Evolutionary conservation across 352 stramenopile genomes (phyloP).

Genomic region (Elongisporangium undulatum): DNA sequence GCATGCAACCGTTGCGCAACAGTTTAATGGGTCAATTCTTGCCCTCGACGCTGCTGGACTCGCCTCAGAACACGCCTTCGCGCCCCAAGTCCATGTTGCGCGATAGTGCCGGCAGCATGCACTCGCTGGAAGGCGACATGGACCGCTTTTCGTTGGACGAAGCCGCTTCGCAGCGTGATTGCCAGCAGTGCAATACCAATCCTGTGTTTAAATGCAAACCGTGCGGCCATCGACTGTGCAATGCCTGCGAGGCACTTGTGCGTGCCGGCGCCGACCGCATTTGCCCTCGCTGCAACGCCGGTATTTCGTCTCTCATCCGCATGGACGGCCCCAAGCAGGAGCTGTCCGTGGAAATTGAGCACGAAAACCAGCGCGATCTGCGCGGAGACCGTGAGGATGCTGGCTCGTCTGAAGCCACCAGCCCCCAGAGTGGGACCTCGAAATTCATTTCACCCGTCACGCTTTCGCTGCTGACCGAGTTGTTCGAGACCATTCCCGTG

Average conservation of each 20-base stretch:
- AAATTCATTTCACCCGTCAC: constrained; percentile 40
- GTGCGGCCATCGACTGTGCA: constrained; percentile 16
- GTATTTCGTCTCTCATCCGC: constrained; percentile 6
- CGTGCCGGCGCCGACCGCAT: neutral
- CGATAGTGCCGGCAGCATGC: constrained; percentile 2
- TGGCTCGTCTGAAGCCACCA: constrained; percentile 3
- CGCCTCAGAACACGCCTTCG: constrained; percentile 72
- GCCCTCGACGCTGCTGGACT: constrained; percentile 74
- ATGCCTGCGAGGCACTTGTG: constrained; percentile 5
- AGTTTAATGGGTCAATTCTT: constrained; percentile 80
- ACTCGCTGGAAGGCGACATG: no score
- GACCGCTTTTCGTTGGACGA: no score
- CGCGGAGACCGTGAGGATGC: constrained; percentile 4
- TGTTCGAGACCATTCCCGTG: constrained; percentile 68
- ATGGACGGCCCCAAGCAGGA: constrained; percentile 5
- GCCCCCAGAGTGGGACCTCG: no score
- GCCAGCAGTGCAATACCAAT: constrained; percentile 10
- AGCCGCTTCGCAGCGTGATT: neutral
- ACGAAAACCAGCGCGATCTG: constrained; percentile 21
- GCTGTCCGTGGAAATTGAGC: constrained; percentile 19
- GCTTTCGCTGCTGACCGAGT: constrained; percentile 57
- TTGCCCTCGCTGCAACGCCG: constrained; percentile 8
- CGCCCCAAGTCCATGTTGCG: constrained; percentile 22
- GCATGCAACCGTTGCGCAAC: constrained; percentile 54
- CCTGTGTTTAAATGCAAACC: constrained; percentile 9